These are phyloP conservation scores for Monosporozyma aerobia DNA, from an alignment of 805 yeast species.

Conservation along the genomic window DNA sequence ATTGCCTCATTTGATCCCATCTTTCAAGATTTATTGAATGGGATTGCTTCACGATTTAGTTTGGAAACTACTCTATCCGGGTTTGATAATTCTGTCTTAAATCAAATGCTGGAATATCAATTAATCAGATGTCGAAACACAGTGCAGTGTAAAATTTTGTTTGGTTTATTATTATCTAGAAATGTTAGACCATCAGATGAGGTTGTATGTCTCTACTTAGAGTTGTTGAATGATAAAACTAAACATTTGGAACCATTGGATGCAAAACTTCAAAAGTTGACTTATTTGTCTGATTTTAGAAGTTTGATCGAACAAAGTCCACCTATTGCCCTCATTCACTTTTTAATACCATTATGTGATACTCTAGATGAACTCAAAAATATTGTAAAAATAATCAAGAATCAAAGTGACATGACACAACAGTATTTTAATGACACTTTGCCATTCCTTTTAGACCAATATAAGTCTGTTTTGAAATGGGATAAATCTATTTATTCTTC, in stretches of 20 bases:
- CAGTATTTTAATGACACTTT: not conserved
- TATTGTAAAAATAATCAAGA: constrained; percentile 7
- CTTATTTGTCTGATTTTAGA: constrained; percentile 16
- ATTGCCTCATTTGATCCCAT: constrained; percentile 4
- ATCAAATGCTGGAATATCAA: constrained; percentile 9
- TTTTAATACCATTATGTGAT: constrained; percentile 16
- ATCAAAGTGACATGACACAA: not conserved
- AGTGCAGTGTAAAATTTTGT: constrained; percentile 9
- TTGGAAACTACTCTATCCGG: not conserved
- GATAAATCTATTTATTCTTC: not conserved
- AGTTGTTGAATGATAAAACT: not conserved
- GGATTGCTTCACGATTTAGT: not conserved
- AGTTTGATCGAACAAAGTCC: constrained; percentile 12
- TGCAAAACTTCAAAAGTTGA: constrained; percentile 5
- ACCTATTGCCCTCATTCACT: constrained; percentile 9
- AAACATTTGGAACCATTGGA: constrained; percentile 3
- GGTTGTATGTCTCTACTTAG: constrained; percentile 7
- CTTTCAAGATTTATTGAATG: constrained; percentile 5
- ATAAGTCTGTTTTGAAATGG: not conserved
- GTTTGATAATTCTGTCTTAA: constrained; percentile 2
- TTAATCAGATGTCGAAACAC: constrained; percentile 6
- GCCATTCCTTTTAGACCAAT: not conserved
- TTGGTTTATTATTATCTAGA: constrained; percentile 9
- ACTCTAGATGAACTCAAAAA: constrained; percentile 16
- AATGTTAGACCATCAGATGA: constrained; percentile 10